Evolutionary conservation across 352 stramenopile genomes (phyloP).

Genomic region (Lagenidium giganteum): DNA sequence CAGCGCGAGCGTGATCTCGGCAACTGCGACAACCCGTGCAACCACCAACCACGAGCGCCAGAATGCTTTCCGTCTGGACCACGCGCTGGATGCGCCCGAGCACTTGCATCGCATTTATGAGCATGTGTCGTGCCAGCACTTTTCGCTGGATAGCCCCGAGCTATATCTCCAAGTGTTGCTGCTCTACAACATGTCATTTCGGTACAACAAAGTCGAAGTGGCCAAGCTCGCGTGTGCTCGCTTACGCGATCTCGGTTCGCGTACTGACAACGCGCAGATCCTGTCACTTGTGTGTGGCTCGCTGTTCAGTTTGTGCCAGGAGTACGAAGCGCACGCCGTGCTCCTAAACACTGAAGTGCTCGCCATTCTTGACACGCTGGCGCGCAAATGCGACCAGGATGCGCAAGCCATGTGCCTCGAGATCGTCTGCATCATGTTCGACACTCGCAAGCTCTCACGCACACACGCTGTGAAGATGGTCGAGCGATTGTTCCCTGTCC

Average conservation of each 20-base stretch:
- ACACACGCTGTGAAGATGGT: slow-evolving; percentile 35
- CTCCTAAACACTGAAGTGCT: slow-evolving; percentile 26
- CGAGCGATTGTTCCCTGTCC: slow-evolving; percentile 29
- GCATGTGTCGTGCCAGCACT: slow-evolving; percentile 34
- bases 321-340: slow-evolving; percentile 47
- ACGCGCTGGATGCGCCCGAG: slow-evolving; percentile 40
- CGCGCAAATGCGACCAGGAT: slow-evolving; percentile 24
- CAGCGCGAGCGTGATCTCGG: too few species aligned
- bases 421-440: slow-evolving; percentile 61
- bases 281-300: slow-evolving; percentile 37
- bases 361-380: slow-evolving; percentile 32
- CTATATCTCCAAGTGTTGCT: slow-evolving; percentile 62
- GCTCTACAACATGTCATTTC: slow-evolving; percentile 73
- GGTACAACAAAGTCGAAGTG: slow-evolving; percentile 51
- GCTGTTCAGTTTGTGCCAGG: slow-evolving; percentile 65
- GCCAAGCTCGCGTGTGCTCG: slow-evolving; percentile 26
- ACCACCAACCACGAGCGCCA: too few species aligned
- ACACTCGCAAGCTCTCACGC: slow-evolving; percentile 36
- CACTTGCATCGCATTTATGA: slow-evolving; percentile 38
- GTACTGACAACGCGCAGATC: slow-evolving; percentile 9
- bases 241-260: slow-evolving; percentile 24
- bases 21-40: too few species aligned
- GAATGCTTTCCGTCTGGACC: slow-evolving; percentile 18
- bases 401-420: slow-evolving; percentile 50
- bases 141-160: slow-evolving; percentile 33